A percentile compares a stretch with the other conserved stretches of the same genome.
These are phyloP conservation scores for Nothophytophthora sp. DNA, from an alignment of 352 stramenopile species.

Conservation along the genomic window DNA sequence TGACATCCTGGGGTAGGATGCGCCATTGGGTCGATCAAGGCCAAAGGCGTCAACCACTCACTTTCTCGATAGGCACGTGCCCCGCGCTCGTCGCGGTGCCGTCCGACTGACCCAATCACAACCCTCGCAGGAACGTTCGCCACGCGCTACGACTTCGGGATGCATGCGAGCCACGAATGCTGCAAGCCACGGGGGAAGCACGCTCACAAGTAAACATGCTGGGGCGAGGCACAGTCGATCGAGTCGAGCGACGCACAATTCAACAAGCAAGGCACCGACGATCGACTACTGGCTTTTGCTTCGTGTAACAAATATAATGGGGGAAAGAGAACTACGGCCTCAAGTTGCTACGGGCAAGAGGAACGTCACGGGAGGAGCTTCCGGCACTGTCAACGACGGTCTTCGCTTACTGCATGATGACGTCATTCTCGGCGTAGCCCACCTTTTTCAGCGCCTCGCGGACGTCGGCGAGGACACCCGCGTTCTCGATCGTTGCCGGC, in stretches of 20 bases:
- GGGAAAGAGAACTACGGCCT: neutral
- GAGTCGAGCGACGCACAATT: too few relatives aligned
- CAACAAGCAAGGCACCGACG: too few relatives aligned
- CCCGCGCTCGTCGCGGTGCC: neutral
- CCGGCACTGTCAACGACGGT: slow-evolving; percentile 15
- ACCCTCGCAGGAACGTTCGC: neutral
- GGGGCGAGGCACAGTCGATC: too few relatives aligned
- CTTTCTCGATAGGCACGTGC: neutral
- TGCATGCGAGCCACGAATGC: too few relatives aligned
- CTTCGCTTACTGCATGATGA: slow-evolving; percentile 18
- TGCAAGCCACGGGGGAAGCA: too few relatives aligned
- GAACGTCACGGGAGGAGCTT: neutral
- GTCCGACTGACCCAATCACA: neutral
- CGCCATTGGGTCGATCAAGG: neutral
- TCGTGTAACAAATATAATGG: too few relatives aligned
- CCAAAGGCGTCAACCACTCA: neutral
- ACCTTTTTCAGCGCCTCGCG: slow-evolving; percentile 31
- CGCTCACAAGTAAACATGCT: too few relatives aligned
- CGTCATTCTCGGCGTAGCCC: slow-evolving; percentile 46
- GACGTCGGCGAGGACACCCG: slow-evolving; percentile 39
- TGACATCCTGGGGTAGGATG: neutral
- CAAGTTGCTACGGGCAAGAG: neutral
- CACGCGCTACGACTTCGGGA: too few relatives aligned
- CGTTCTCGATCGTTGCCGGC: slow-evolving; percentile 55
- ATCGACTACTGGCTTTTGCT: too few relatives aligned